These are phyloP conservation scores for Erodium chrysanthum DNA, from an alignment of 441 rosid genomes.

Conservation along the genomic window DNA sequence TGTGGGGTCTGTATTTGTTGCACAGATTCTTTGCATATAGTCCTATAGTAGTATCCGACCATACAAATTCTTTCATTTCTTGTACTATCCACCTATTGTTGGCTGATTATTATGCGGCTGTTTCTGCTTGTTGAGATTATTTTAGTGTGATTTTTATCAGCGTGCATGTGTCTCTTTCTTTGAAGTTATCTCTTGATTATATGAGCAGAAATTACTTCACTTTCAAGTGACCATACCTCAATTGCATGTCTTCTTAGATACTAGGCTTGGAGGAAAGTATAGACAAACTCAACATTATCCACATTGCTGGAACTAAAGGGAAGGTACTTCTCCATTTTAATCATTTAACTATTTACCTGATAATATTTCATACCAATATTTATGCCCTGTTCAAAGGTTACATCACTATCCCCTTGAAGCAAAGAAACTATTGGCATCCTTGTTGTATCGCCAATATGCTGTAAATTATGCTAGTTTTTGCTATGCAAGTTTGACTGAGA, in stretches of 20 bases:
- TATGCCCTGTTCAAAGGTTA: no score
- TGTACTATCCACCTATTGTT: not conserved
- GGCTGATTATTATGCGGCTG: not conserved
- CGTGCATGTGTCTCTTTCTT: slow-evolving; percentile 10
- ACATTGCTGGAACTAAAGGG: slow-evolving; percentile 91
- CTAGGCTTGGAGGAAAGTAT: slow-evolving; percentile 40
- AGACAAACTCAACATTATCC: slow-evolving; percentile 48
- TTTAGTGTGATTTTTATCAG: not conserved
- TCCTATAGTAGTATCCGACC: not conserved
- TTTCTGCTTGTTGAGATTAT: slow-evolving; percentile 1
- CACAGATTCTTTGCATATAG: not conserved
- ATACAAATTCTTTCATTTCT: not conserved
- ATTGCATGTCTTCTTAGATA: slow-evolving; percentile 25
- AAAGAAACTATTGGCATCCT: no score
- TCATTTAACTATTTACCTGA: no score
- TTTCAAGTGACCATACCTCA: not conserved
- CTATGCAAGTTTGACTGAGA: not conserved
- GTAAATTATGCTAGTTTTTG: not conserved
- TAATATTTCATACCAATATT: no score
- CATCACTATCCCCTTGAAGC: no score
- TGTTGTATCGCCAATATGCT: not conserved
- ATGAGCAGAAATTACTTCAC: not conserved
- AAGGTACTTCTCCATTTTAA: slow-evolving; percentile 35
- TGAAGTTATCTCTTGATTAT: not conserved
- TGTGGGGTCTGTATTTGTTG: not conserved